Evolutionary conservation across 345 rosid species (phyloP).

Genomic region (Eucalyptus dawsonii): DNA sequence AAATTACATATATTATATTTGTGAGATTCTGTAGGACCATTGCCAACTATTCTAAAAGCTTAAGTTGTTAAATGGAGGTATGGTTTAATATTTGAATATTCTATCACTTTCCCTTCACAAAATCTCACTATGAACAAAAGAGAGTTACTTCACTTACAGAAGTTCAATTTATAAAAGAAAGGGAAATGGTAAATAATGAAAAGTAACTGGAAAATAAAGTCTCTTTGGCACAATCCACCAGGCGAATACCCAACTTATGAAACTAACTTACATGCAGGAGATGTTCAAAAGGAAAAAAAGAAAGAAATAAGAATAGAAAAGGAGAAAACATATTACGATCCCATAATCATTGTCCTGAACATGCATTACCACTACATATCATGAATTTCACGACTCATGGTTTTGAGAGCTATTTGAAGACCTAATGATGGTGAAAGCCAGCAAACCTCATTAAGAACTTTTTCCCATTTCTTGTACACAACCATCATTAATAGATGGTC

Average conservation of each 20-base stretch:
- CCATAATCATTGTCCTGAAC: background rate
- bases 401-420: background rate
- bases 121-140: background rate
- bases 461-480: conserved; percentile 80
- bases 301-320: background rate
- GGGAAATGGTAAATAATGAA: background rate
- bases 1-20: background rate
- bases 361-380: background rate
- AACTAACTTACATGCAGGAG: background rate
- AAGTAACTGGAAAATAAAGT: background rate
- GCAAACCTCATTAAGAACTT: conserved; percentile 60
- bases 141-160: background rate
- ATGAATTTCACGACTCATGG: background rate
- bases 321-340: background rate
- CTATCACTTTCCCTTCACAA: background rate
- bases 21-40: background rate
- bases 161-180: background rate
- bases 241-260: background rate
- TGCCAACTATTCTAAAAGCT: background rate
- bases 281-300: background rate
- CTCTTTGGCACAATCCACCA: background rate
- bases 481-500: conserved; percentile 84
- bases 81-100: background rate
- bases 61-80: background rate
- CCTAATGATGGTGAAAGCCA: background rate